These are phyloP conservation scores for Trichoderma arundinaceum DNA, from an alignment of 2,329 filamentous ascomycete species.

Conservation along the genomic window DNA sequence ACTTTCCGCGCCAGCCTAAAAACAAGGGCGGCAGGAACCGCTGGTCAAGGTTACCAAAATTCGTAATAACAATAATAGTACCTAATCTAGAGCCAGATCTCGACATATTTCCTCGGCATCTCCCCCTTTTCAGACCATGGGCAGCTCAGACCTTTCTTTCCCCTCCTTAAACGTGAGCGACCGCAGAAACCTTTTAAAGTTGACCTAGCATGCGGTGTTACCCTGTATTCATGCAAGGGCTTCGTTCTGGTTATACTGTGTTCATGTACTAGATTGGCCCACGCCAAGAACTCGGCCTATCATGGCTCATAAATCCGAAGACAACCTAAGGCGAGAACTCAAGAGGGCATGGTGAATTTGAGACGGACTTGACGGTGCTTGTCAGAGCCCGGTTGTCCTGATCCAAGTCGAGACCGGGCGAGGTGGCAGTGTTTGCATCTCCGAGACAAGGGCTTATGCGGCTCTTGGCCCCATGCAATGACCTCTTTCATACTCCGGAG, in stretches of 20 bases:
- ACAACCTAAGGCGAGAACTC: too few relatives aligned
- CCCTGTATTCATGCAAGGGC: slow-evolving; percentile 17
- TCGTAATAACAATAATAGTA: too few relatives aligned
- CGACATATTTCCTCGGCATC: too few relatives aligned
- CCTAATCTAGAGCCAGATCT: too few relatives aligned
- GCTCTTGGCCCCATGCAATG: not conserved
- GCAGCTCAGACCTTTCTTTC: not conserved
- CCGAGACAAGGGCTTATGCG: too few relatives aligned
- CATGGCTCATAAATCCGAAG: not conserved
- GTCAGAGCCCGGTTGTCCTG: too few relatives aligned
- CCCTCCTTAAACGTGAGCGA: not conserved
- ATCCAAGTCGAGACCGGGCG: too few relatives aligned
- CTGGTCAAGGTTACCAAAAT: too few relatives aligned
- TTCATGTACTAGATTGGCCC: not conserved
- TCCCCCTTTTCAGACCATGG: not conserved
- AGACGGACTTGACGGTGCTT: too few relatives aligned
- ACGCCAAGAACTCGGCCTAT: not conserved
- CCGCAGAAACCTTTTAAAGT: not conserved
- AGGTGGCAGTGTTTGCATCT: too few relatives aligned
- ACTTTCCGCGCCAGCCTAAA: not conserved
- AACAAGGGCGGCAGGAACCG: too few relatives aligned
- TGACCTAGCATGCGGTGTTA: slow-evolving; percentile 3
- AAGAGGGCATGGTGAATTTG: too few relatives aligned
- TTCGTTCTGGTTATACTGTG: not conserved
- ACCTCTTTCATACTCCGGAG: not conserved